Conservation (phyloP, 163 green algal genomes). For the Coccomyxa subellipsoidea region DNA sequence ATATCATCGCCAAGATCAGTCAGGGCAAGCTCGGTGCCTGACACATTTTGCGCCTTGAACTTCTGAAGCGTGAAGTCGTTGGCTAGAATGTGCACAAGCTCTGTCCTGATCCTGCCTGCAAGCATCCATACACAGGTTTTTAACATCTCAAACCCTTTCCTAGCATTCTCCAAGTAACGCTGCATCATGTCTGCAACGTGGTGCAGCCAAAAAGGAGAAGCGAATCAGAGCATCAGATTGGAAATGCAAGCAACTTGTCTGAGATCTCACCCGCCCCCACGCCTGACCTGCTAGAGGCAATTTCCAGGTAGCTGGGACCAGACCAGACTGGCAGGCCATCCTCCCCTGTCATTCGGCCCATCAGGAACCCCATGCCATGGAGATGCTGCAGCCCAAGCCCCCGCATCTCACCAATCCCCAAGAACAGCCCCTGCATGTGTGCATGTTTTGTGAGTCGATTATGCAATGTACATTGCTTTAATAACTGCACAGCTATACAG, state of each 20-base stretch:
- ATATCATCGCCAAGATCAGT: neutral
- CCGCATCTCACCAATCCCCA: neutral
- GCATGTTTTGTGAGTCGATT: neutral
- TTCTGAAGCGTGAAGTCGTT: slow-evolving; percentile 1
- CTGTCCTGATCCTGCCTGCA: slow-evolving; percentile 1
- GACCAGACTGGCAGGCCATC: neutral
- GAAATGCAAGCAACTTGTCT: too few relatives aligned
- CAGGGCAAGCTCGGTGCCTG: neutral
- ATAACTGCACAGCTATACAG: too few relatives aligned
- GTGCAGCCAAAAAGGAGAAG: neutral
- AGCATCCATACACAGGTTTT: neutral
- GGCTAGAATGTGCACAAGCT: slow-evolving; percentile 2
- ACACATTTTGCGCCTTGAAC: neutral
- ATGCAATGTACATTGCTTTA: too few relatives aligned
- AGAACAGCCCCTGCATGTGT: slow-evolving; percentile 7
- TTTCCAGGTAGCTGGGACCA: neutral
- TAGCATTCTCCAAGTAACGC: too few relatives aligned
- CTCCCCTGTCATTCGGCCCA: neutral
- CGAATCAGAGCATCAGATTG: neutral
- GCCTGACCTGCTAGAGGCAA: neutral
- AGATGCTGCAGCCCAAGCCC: slow-evolving; percentile 8
- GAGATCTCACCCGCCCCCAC: neutral
- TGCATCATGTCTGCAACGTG: too few relatives aligned
- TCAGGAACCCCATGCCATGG: neutral
- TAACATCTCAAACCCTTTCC: too few relatives aligned